Conservation (phyloP, 176 grass and related monocot species). For the Eremochloa ophiuroides region DNA sequence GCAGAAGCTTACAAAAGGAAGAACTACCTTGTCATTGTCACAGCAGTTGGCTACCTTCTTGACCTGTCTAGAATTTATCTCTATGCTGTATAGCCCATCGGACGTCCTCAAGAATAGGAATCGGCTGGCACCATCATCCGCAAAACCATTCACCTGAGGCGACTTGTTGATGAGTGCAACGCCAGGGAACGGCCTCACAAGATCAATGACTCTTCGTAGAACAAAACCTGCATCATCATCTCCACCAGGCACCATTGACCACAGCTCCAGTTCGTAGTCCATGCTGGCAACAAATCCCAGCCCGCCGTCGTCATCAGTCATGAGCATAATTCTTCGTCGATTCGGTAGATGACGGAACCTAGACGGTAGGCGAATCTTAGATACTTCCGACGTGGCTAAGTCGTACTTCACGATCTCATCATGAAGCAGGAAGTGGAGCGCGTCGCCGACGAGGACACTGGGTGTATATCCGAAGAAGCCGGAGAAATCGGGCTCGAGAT, state of each 20-base stretch:
- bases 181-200: background rate
- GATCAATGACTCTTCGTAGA: background rate
- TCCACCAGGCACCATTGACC: background rate
- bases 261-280: background rate
- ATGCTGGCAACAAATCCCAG: background rate
- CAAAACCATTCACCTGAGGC: background rate
- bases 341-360: background rate
- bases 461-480: too few species aligned
- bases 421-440: background rate
- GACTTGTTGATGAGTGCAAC: background rate
- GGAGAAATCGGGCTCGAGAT: too few species aligned
- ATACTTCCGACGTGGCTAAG: background rate
- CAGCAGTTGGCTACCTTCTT: too few species aligned
- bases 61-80: too few species aligned
- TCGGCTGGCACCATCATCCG: background rate
- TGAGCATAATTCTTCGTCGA: background rate
- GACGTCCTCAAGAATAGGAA: too few species aligned
- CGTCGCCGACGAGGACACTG: background rate
- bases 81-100: too few species aligned
- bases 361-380: background rate
- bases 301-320: background rate
- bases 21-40: too few species aligned
- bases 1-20: too few species aligned
- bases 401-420: background rate
- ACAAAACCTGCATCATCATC: background rate